A percentile compares a stretch with the other conserved stretches of the same genome.
Evolutionary conservation across 2,329 filamentous ascomycete genomes (phyloP).

Genomic region (Fusarium lyarnte): DNA sequence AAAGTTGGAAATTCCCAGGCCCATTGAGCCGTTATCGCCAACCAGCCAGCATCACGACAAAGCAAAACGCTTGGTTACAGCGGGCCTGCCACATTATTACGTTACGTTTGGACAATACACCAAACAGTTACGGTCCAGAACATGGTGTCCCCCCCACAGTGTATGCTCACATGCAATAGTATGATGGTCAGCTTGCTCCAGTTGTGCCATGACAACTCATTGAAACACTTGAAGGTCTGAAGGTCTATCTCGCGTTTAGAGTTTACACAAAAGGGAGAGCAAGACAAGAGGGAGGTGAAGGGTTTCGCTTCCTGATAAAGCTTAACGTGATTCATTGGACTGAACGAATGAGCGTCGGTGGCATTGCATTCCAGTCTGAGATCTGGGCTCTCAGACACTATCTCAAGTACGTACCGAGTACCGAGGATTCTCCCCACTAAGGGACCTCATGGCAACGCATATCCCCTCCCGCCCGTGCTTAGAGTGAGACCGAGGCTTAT

Average conservation of each 20-base stretch:
- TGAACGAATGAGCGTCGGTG: conserved; percentile 1
- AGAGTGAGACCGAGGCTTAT: not conserved
- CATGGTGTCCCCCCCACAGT: not conserved
- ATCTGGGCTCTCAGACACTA: conserved; percentile 20
- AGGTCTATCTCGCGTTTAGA: not conserved
- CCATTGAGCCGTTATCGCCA: not conserved
- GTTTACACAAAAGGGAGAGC: conserved; percentile 3
- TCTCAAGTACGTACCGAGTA: conserved; percentile 9
- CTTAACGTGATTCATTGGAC: not conserved
- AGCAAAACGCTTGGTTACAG: not conserved
- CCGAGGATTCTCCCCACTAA: not conserved
- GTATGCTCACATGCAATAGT: not conserved
- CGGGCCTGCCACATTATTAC: not conserved
- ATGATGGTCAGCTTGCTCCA: not conserved
- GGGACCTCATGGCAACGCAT: not conserved
- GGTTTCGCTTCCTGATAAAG: not conserved
- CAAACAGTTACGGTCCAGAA: not conserved
- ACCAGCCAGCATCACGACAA: not conserved
- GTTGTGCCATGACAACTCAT: not conserved
- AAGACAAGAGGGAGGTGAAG: not conserved
- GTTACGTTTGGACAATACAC: not conserved
- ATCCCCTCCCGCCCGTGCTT: not conserved
- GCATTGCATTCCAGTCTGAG: not conserved
- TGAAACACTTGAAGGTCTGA: not conserved
- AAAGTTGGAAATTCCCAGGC: not conserved